These are phyloP conservation scores for Arxiozyma slooffiae DNA, from an alignment of 1,139 yeast species.

Conservation along the genomic window DNA sequence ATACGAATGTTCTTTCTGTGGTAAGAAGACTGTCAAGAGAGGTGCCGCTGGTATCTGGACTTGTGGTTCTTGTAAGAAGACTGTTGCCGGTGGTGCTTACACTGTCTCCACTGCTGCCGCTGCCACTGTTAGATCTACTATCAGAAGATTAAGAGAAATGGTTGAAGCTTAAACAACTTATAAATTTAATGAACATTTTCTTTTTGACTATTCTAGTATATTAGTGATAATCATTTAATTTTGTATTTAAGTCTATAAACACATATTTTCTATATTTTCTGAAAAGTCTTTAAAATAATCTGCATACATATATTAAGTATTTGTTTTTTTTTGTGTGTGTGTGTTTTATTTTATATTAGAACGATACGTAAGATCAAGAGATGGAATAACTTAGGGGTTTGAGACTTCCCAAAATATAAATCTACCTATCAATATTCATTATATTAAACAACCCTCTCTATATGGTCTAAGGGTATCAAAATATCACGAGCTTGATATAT, in stretches of 20 bases:
- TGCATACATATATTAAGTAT: not conserved
- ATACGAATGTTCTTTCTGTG: slow-evolving; percentile 99
- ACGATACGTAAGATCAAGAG: no score
- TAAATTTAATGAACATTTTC: slow-evolving; percentile 1
- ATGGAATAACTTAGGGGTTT: no score
- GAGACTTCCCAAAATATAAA: no score
- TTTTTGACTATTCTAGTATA: slow-evolving; percentile 2
- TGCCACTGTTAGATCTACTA: slow-evolving; percentile 99
- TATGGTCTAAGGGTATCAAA: no score
- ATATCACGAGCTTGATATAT: no score
- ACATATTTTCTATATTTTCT: not conserved
- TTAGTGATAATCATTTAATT: not conserved
- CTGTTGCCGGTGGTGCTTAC: slow-evolving; percentile 99
- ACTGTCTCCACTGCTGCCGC: slow-evolving; percentile 99
- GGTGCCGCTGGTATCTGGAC: slow-evolving; percentile 99
- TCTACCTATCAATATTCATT: no score
- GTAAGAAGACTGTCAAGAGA: slow-evolving; percentile 97
- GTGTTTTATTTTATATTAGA: not conserved
- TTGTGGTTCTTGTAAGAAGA: slow-evolving; percentile 89
- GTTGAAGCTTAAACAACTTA: slow-evolving; percentile 77
- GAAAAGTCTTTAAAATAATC: not conserved
- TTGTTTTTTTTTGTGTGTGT: not conserved
- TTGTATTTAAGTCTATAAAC: slow-evolving; percentile 1
- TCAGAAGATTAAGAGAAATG: slow-evolving; percentile 99
- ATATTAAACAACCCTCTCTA: no score